Percentiles rank a stretch among this genome's conserved stretches.
Evolutionary conservation across 371 early-diverging fungal genomes (phyloP).

Genomic region (Lichtheimia ramosa): DNA sequence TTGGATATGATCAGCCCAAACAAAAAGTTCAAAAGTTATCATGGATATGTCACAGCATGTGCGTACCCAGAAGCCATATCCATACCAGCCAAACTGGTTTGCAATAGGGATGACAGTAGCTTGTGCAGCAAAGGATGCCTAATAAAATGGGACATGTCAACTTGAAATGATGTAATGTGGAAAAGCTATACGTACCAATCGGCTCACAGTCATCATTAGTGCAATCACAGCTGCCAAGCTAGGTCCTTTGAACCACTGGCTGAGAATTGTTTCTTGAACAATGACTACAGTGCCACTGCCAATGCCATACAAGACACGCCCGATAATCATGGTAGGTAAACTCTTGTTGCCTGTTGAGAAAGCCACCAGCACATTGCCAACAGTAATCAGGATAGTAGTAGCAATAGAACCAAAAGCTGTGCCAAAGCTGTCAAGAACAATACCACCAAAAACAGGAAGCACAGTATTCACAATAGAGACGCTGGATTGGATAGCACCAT

Average conservation of each 20-base stretch:
- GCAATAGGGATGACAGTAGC: constrained; percentile 63
- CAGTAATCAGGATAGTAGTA: constrained; percentile 56
- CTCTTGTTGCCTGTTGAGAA: constrained; percentile 53
- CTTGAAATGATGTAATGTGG: no score
- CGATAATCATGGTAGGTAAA: constrained; percentile 57
- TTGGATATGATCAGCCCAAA: background rate
- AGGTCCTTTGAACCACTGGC: constrained; percentile 71
- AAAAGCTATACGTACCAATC: constrained; percentile 37
- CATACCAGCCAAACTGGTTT: constrained; percentile 58
- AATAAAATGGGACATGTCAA: no score
- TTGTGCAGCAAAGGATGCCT: constrained; percentile 59
- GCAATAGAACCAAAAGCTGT: constrained; percentile 59
- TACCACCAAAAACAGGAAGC: constrained; percentile 65
- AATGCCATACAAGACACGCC: constrained; percentile 68
- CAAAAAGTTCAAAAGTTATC: background rate
- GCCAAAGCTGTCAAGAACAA: constrained; percentile 70
- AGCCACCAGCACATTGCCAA: constrained; percentile 61
- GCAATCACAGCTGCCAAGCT: constrained; percentile 63
- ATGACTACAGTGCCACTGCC: constrained; percentile 69
- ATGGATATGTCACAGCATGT: background rate
- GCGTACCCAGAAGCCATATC: constrained; percentile 65
- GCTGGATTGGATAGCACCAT: constrained; percentile 69
- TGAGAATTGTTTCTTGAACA: constrained; percentile 72
- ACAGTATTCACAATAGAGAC: constrained; percentile 71
- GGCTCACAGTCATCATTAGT: constrained; percentile 63